Base-by-base conservation (phyloP, 371 early-diverging fungal genomes). In the Saksenaea vasiformis region DNA sequence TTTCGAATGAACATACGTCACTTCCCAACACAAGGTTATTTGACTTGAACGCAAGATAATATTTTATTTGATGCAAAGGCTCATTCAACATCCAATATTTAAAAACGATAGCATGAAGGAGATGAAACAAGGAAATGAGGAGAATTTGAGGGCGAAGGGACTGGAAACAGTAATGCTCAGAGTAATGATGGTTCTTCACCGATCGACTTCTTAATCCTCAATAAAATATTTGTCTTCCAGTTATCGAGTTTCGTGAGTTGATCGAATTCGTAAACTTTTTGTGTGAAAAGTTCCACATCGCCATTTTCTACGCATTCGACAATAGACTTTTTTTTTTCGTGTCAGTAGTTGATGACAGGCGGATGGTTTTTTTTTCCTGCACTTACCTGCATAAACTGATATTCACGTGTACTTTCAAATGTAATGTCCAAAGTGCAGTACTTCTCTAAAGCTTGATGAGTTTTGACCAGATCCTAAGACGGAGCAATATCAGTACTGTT, bases 141-240 rank as follows among this genome's bases (percentile, higher is more conserved):
- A 7, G 31, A 31, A 31, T 4, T 7, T 7, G 31, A 31, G 7
- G 31, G 31, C 4, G 31, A 7, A 31, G 7, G 31, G n/a, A n/a
- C n/a, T n/a, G n/a, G n/a, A n/a, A n/a, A n/a, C n/a, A n/a, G 31
- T 31, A 31, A 31, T 31, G 31, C 31, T 56, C 67, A 83, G 26
- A 78, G 78, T 55, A 83, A 65, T 58, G 69, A 67, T 15, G 78
- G 73, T 47, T 86, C 87, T 68, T 89, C 87, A 37, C 78, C 84
- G 54, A 97, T 87, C n/a, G 82, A 64, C 72, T 95, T 95, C 84
- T 97, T 98, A 73, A 95, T 90, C 61, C 86, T 84, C 56, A 97
- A 79, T 54, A 98, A 79, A 38, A 98, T 82, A 53, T 87, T 85
- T 14, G 96, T 97, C 77, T 97, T 97, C 98, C 98, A 98, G 70